Base-by-base conservation (phyloP, 768 basidiomycete genomes). In the Termitomyces sp. region DNA sequence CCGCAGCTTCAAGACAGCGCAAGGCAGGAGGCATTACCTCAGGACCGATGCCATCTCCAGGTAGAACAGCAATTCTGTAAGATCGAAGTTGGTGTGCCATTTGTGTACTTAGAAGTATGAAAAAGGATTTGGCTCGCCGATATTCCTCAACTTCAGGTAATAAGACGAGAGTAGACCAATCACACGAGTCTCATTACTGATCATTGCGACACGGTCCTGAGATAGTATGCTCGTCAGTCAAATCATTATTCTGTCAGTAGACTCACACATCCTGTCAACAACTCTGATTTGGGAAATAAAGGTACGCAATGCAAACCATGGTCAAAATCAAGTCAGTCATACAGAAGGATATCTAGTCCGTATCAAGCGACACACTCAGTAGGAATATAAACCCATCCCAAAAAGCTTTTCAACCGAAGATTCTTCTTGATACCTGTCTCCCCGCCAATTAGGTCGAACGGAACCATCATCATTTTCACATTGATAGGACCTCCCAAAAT, bases 21-120 rank as follows among this genome's bases (percentile, higher is more conserved):
- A 78, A 60, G 6, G 75, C 78, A 7, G 78, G 78, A 10, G 75
- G 73, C 64, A 78, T 78, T 3, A 81, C 80, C 60, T 82, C 79
- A 43, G 72, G 66, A 3, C 81, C 81, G 56, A 81, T 81, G 7
- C 81, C 81, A 64, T 82, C 80, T 15, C 78, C 80, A 6, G 79
- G 74, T 13, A 82, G 73, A 33, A 76, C 76, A 31, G 79, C 79
- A 42, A 82, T 77, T 11, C 66, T 72, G 65, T 72, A 73, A 3
- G 64, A 63, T 29, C 67, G n/a, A n/a, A n/a, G 66, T 39, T 54
- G 35, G 22, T 46, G 52, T 1, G 53, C 45, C 61, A 66, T 67
- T 35, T 11, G 22, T 42, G 23, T 42, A 22, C 15, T 15, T 11
- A 23, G 13, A 10, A 7, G 15, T 16, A 15, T 2, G 23, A 23